These are phyloP conservation scores for Lathyrus oleraceus DNA, from an alignment of 306 rosid genomes.

Conservation along the genomic window DNA sequence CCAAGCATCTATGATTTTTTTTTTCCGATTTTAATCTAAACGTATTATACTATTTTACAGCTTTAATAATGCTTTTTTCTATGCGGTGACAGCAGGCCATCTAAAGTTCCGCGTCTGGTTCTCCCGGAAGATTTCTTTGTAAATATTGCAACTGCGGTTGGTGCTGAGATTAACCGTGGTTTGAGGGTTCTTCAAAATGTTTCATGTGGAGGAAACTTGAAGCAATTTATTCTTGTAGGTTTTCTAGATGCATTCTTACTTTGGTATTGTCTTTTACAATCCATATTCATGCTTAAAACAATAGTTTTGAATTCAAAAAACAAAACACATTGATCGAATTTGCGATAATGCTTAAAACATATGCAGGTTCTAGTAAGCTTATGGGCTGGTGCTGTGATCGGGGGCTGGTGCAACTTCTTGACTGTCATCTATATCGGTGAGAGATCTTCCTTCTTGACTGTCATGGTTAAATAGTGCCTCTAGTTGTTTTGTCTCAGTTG, in stretches of 20 bases:
- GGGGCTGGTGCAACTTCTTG: conserved; percentile 91
- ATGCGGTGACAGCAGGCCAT: conserved; percentile 51
- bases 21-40: conserved; percentile 22
- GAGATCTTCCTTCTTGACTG: conserved; percentile 43
- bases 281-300: conserved; percentile 5
- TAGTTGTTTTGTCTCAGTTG: too few species aligned
- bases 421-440: conserved; percentile 87
- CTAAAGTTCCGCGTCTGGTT: conserved; percentile 68
- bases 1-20: conserved; percentile 31
- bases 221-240: conserved; percentile 70
- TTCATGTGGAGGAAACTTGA: conserved; percentile 75
- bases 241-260: conserved; percentile 15
- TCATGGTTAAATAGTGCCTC: too few species aligned
- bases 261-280: conserved; percentile 22
- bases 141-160: conserved; percentile 54
- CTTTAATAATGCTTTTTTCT: conserved; percentile 24
- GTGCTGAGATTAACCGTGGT: conserved; percentile 65
- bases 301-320: not conserved
- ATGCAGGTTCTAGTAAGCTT: conserved; percentile 62
- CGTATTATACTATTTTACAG: not conserved
- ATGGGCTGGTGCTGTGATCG: conserved; percentile 73
- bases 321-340: conserved; percentile 9
- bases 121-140: conserved; percentile 68
- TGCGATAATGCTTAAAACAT: conserved; percentile 36
- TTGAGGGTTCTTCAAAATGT: conserved; percentile 75